Evolutionary conservation across 225 moss, liverwort and hornwort genomes (phyloP).

Genomic region (Polytrichum commune): DNA sequence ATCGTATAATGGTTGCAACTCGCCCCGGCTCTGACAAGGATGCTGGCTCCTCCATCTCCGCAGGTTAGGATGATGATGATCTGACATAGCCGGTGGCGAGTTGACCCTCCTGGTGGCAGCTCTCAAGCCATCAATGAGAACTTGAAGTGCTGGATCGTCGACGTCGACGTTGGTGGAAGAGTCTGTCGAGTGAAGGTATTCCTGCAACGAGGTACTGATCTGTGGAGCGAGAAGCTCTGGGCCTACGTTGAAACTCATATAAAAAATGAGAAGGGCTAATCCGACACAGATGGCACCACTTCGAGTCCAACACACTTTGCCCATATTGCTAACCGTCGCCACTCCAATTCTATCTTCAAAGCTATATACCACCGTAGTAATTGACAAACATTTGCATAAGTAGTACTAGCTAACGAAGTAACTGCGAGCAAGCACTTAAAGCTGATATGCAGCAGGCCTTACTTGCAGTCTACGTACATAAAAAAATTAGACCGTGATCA

Average conservation of each 20-base stretch:
- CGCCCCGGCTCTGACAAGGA: slow-evolving; percentile 38
- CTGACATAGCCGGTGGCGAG: background rate
- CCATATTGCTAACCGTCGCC: too few species aligned
- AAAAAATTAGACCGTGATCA: too few species aligned
- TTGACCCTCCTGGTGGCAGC: background rate
- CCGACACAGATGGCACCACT: background rate
- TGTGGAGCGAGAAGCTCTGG: background rate
- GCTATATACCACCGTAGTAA: too few species aligned
- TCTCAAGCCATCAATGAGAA: slow-evolving; percentile 2
- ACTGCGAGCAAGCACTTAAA: too few species aligned
- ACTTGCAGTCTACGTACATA: too few species aligned
- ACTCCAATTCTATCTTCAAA: too few species aligned
- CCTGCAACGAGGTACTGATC: background rate
- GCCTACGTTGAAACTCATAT: background rate
- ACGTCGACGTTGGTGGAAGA: background rate
- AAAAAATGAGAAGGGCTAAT: background rate
- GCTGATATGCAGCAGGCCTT: too few species aligned
- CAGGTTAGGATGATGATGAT: slow-evolving; percentile 13
- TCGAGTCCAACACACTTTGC: too few species aligned
- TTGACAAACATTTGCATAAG: too few species aligned
- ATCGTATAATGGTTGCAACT: slow-evolving; percentile 26
- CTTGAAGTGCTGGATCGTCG: slow-evolving; percentile 1
- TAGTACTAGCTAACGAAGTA: too few species aligned
- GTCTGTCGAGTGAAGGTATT: background rate
- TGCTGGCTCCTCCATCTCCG: slow-evolving; percentile 25